A percentile compares a stretch with the other conserved stretches of the same genome.
Conservation (phyloP, 352 stramenopile genomes). For the Phytophthora macrochlamydospora region DNA sequence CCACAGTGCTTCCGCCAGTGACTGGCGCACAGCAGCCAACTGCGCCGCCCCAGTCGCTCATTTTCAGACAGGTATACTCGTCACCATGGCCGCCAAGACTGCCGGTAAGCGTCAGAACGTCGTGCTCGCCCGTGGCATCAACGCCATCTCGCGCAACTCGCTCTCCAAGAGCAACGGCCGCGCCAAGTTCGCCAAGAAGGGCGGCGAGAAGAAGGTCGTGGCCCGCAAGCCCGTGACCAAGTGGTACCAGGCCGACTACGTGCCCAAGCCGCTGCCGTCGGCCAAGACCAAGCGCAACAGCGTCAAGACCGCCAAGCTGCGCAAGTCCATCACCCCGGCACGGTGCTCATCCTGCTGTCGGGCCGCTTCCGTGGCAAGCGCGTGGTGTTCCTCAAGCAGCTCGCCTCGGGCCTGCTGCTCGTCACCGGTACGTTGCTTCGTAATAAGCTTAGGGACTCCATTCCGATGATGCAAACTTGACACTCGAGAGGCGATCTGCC, state of each 20-base stretch:
- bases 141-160: constrained; percentile 76
- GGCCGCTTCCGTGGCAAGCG: constrained; percentile 98
- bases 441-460: constrained; percentile 1
- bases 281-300: constrained; percentile 76
- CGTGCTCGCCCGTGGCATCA: constrained; percentile 77
- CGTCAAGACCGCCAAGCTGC: constrained; percentile 93
- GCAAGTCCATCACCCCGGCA: constrained; percentile 96
- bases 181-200: constrained; percentile 67
- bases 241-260: constrained; percentile 79
- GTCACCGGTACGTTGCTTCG: constrained; percentile 82
- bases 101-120: constrained; percentile 62
- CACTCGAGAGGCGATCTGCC: constrained; percentile 51
- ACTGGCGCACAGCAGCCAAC: constrained; percentile 26
- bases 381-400: constrained; percentile 97
- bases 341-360: constrained; percentile 97
- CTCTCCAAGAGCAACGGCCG: constrained; percentile 66
- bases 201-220: constrained; percentile 64
- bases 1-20: constrained; percentile 12
- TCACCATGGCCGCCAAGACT: constrained; percentile 60
- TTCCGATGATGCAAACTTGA: constrained; percentile 82
- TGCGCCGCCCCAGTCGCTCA: constrained; percentile 28
- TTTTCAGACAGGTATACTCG: constrained; percentile 78
- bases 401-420: constrained; percentile 96
- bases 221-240: constrained; percentile 55
- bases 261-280: constrained; percentile 64